Conservation (phyloP, 495 filamentous ascomycete species). For the Saxispiralis lemnorum region DNA sequence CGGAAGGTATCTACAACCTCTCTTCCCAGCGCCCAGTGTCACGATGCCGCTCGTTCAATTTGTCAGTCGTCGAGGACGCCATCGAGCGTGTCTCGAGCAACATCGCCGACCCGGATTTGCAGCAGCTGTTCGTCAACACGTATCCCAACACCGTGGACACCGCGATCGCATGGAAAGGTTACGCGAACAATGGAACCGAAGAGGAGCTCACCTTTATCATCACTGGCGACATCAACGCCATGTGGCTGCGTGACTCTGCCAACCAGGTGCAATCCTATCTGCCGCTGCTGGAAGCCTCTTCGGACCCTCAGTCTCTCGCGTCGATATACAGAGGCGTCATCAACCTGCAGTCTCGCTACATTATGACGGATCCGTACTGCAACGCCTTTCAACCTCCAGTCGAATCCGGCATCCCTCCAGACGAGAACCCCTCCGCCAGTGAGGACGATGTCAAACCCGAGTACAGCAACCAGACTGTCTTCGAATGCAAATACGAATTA, state of each 20-base stretch:
- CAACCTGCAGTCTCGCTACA: constrained; percentile 47
- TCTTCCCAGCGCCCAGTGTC: constrained; percentile 38
- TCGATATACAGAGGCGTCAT: constrained; percentile 45
- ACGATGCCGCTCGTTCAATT: constrained; percentile 45
- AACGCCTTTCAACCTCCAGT: constrained; percentile 45
- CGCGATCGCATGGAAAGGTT: constrained; percentile 46
- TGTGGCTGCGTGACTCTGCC: constrained; percentile 53
- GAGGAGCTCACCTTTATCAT: constrained; percentile 48
- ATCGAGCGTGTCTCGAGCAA: constrained; percentile 30
- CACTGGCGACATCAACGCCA: constrained; percentile 49
- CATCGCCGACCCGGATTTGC: constrained; percentile 47
- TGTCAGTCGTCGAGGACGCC: constrained; percentile 34
- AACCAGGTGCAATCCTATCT: constrained; percentile 52
- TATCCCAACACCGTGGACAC: constrained; percentile 56
- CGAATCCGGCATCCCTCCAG: constrained; percentile 33
- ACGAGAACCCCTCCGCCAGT: constrained; percentile 31
- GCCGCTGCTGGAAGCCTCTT: constrained; percentile 34
- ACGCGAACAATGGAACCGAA: constrained; percentile 34
- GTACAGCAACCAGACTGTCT: constrained; percentile 35
- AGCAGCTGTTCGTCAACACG: constrained; percentile 44
- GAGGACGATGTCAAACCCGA: constrained; percentile 30
- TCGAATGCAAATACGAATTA: constrained; percentile 41
- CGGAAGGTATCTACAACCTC: constrained; percentile 28
- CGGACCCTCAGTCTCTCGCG: constrained; percentile 35
- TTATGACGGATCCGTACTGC: constrained; percentile 42